Conservation (phyloP, 2,329 filamentous ascomycete genomes). For the Trichoderma simmonsii region DNA sequence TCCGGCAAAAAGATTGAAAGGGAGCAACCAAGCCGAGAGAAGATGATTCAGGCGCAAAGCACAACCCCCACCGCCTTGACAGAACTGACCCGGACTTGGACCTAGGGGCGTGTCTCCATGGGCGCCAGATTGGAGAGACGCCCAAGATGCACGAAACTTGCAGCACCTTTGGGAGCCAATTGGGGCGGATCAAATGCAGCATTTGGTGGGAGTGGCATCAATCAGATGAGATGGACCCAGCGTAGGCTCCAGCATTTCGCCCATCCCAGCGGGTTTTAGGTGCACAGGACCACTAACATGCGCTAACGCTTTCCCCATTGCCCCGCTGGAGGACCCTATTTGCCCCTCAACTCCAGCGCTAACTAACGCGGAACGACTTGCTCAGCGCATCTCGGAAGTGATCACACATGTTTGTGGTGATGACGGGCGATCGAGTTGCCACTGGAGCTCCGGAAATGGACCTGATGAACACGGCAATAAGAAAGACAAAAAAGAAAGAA, state of each 20-base stretch:
- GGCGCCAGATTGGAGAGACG: not conserved
- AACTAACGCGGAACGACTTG: not conserved
- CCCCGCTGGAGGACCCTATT: not conserved
- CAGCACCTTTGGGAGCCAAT: constrained; percentile 6
- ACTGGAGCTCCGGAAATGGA: not conserved
- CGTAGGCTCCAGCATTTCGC: constrained; percentile 11
- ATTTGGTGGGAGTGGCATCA: no score
- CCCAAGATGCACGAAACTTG: not conserved
- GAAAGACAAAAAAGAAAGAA: not conserved
- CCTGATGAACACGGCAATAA: not conserved
- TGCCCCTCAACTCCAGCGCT: constrained; percentile 3
- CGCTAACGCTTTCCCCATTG: not conserved
- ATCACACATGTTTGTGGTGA: not conserved
- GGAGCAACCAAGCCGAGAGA: not conserved
- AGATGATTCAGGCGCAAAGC: not conserved
- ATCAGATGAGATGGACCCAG: not conserved
- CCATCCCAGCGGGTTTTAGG: not conserved
- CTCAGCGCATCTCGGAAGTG: not conserved
- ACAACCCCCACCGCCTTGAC: not conserved
- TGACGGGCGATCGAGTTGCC: constrained; percentile 3
- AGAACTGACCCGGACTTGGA: constrained; percentile 5
- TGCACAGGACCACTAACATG: not conserved
- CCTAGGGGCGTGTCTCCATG: constrained; percentile 18
- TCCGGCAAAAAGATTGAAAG: not conserved
- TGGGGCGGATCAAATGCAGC: not conserved